Base-by-base conservation (phyloP, 768 basidiomycete species). In the Cystobasidium tubakii region DNA sequence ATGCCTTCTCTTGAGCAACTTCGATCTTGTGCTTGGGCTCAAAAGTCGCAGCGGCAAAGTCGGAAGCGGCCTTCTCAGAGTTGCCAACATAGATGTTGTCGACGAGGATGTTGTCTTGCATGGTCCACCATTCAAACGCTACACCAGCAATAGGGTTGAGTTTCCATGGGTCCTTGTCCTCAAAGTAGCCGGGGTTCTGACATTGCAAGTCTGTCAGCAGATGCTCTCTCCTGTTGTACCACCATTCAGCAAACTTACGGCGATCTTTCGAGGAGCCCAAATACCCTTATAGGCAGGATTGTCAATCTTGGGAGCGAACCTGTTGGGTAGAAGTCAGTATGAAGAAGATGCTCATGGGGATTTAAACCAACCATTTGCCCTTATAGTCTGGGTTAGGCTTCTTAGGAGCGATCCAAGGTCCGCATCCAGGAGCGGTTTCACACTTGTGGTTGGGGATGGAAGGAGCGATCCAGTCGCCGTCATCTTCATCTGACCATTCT, bases 401-500 rank as follows among this genome's bases (percentile, higher is more conserved):
- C 73, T 72, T 73, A 36, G 78, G 79, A 1, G 64, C 87, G 80
- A 88, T 88, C 95, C 95, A 99, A 82, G 89, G 88, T 80, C 96
- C 96, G 79, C 96, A 99, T 33, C 96, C 96, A 78, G 92, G 87
- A 75, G 87, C 94, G 71, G 88, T 66, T 76, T 87, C 84, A 80
- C 96, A 98, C 81, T 87, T 89, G 76, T 95, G 91, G 86, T 99
- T 99, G 74, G 86, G 82, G 72, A 98, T 84, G 72, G 87, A 87
- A 34, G 96, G 94, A 7, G 94, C 86, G 76, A 98, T 87, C 93
- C 93, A 99, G 80, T 98, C 95, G 81, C 96, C 96, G 78, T 99
- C 95, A 81, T 98, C 96, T 80, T 97, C 96, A 78, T 97, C 95
- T 79, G 96, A 93, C 96, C 96, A 99, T 82, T 99, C 96, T 81